Percentiles rank a stretch among this genome's conserved stretches.
These are phyloP conservation scores for Apiospora saccharicola DNA, from an alignment of 2,329 filamentous ascomycete species.

Conservation along the genomic window DNA sequence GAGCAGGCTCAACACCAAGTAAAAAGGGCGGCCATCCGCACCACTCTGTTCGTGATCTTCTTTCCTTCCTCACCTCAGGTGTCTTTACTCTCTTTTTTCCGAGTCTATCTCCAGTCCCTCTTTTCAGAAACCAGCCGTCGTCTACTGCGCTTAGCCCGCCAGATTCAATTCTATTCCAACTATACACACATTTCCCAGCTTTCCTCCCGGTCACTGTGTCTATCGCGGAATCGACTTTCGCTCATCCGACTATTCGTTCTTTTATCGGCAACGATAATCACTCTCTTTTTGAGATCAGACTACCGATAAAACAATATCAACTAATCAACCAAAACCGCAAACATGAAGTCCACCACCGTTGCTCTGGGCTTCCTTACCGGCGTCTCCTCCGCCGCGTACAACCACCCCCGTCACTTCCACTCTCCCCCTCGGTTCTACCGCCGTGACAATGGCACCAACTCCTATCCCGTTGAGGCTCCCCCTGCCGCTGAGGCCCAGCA, in stretches of 20 bases:
- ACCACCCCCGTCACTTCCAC: conserved; percentile 43
- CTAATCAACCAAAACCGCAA: conserved; percentile 30
- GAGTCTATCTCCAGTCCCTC: conserved; percentile 45
- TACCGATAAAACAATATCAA: conserved; percentile 26
- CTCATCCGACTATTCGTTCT: conserved; percentile 41
- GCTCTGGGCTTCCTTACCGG: conserved; percentile 43
- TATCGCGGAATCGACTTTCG: conserved; percentile 46
- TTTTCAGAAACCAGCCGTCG: conserved; percentile 37
- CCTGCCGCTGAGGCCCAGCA: conserved; percentile 26
- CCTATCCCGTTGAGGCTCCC: conserved; percentile 12
- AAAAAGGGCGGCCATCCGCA: conserved; percentile 35
- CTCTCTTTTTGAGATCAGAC: conserved; percentile 37
- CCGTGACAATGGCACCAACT: conserved; percentile 37
- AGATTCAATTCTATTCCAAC: conserved; percentile 36
- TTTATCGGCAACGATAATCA: conserved; percentile 42
- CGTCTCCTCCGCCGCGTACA: conserved; percentile 41
- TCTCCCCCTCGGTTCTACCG: conserved; percentile 32
- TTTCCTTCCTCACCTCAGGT: conserved; percentile 32
- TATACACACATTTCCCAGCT: conserved; percentile 27
- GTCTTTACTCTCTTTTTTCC: conserved; percentile 37
- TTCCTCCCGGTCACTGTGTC: conserved; percentile 30
- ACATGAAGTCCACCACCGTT: conserved; percentile 45
- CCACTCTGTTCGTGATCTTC: conserved; percentile 21
- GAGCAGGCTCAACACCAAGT: conserved; percentile 25
- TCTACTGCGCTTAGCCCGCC: conserved; percentile 39